Conservation (phyloP, 495 filamentous ascomycete genomes). For the Pyrenopolyporus hunteri region DNA sequence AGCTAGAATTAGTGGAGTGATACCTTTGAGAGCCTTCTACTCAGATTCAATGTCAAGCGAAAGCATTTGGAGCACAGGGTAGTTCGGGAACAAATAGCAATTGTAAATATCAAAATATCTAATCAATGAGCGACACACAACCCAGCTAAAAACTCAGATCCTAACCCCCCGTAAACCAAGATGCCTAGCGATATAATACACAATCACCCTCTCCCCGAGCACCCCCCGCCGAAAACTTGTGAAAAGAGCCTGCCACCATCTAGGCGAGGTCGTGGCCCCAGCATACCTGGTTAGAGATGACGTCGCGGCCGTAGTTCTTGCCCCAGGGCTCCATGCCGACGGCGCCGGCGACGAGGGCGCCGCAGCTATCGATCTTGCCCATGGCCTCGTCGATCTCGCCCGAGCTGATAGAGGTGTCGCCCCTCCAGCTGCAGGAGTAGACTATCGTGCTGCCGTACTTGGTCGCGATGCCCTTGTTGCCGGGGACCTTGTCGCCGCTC, state of each 20-base stretch:
- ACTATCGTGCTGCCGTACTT: neutral
- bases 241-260: neutral
- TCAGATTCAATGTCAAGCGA: no score
- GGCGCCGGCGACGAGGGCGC: neutral
- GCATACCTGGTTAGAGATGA: neutral
- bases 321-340: neutral
- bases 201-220: no score
- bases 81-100: no score
- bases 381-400: neutral
- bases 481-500: neutral
- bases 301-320: constrained; percentile 1
- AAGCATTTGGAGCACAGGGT: no score
- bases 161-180: no score
- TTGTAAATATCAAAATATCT: no score
- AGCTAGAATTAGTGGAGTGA: no score
- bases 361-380: neutral
- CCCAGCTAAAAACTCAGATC: no score
- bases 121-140: no score
- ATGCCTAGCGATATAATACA: no score
- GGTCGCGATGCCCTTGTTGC: neutral
- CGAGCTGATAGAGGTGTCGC: neutral
- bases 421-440: neutral
- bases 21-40: no score
- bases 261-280: neutral
- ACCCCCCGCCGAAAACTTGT: no score